Evolutionary conservation across 805 yeast genomes (phyloP), one percentile per base, ranked within the genome.

Genomic region (Ogataea degrootiae): DNA sequence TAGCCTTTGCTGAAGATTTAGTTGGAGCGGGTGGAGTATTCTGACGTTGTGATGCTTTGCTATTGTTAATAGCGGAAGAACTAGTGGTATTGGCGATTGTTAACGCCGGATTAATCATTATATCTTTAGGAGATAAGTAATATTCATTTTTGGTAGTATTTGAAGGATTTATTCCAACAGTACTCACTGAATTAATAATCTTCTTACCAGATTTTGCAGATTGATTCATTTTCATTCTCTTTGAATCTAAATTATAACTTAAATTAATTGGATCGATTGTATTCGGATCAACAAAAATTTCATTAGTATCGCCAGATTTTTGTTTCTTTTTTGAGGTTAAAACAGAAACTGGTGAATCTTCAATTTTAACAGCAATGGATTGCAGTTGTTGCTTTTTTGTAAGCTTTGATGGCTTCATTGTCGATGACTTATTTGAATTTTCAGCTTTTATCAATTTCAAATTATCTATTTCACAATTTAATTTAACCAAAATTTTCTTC

Each of bases 401-500:
- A 31, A 16, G 17, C 31, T 17, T 15, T 21, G 29, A 23, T 22
- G 7, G 31, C 21, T 21, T 41, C 23, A 17, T 41, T 4, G 29
- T 34, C 15, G 17, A 26, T 9, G 31, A 26, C 11, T 33, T 34
- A 37, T 33, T 38, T 12, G 45, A 50, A 29, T 43, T 46, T 21
- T 59, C 63, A 33, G 45, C 46, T 42, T 58, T 63, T 22, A 53
- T 51, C 42, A 64, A 36, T 44, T 59, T 58, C 45, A 68, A 50
- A 37, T 56, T 56, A 34, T 59, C 67, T 37, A 73, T 72, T 52
- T 73, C 78, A 43, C 59, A 56, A 49, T 71, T 70, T 26, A 73
- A 53, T 49, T 72, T 70, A 3, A 60, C 60, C 7, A 73, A 60
- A 4, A 73, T 70, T 41, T 67, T 70, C 50, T 72, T 71, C 48